Percentiles rank a stretch among this genome's conserved stretches.
These are phyloP conservation scores for Barnettozyma populi DNA, from an alignment of 805 yeast species.

Conservation along the genomic window DNA sequence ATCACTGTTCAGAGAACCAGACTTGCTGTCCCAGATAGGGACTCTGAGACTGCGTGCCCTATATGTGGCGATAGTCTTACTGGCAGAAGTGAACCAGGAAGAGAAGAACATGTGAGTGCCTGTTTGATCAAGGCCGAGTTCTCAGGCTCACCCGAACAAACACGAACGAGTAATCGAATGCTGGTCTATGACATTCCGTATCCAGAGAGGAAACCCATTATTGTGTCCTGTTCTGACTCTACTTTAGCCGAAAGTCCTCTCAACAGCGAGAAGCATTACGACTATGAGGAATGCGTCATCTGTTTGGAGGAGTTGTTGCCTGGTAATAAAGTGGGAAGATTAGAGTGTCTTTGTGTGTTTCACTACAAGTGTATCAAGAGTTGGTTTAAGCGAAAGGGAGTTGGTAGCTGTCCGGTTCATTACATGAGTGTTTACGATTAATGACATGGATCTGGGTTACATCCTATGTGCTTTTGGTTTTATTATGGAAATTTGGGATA, in stretches of 20 bases:
- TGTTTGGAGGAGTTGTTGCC: conserved; percentile 85
- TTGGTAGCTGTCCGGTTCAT: conserved; percentile 85
- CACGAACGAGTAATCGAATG: conserved; percentile 71
- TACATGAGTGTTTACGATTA: background rate
- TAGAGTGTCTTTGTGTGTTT: conserved; percentile 92
- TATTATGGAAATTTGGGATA: background rate
- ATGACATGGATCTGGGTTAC: background rate
- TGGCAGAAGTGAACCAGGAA: conserved; percentile 23
- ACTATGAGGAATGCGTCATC: conserved; percentile 78
- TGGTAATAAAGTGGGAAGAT: conserved; percentile 84
- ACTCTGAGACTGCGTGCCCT: conserved; percentile 36
- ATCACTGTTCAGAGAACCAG: conserved; percentile 6
- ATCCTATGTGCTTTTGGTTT: background rate
- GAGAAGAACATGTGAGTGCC: conserved; percentile 62
- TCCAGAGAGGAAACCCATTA: conserved; percentile 15
- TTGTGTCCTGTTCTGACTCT: conserved; percentile 23
- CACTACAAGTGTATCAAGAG: conserved; percentile 86
- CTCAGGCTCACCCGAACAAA: conserved; percentile 55
- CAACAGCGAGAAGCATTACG: conserved; percentile 15
- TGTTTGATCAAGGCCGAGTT: conserved; percentile 62
- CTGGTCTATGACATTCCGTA: conserved; percentile 54
- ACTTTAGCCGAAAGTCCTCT: conserved; percentile 10
- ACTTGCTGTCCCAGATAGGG: conserved; percentile 17
- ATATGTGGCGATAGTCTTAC: conserved; percentile 27
- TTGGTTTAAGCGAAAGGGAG: conserved; percentile 87